Evolutionary conservation across 1,284 basidiomycete species (phyloP).

Genomic region (Austroboletus rostrupii): DNA sequence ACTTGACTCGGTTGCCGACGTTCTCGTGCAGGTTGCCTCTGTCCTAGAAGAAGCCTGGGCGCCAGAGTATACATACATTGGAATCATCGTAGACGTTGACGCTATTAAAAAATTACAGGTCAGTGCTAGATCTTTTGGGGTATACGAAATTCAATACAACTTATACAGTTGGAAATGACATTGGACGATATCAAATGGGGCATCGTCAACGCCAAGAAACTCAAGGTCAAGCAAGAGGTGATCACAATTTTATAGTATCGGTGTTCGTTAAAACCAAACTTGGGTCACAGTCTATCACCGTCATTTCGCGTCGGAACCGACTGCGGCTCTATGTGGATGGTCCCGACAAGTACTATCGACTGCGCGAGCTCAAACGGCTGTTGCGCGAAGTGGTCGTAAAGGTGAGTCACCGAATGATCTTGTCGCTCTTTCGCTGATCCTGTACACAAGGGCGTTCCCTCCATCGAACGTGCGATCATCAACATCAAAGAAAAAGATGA

Average conservation of each 20-base stretch:
- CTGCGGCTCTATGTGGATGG: slow-evolving; percentile 86
- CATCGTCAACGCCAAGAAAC: slow-evolving; percentile 82
- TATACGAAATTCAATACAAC: not conserved
- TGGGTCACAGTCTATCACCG: slow-evolving; percentile 57
- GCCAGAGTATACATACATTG: slow-evolving; percentile 87
- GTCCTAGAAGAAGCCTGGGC: slow-evolving; percentile 97
- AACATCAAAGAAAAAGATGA: slow-evolving; percentile 86
- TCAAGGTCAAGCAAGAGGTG: slow-evolving; percentile 91
- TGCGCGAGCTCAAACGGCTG: slow-evolving; percentile 81
- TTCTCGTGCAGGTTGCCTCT: slow-evolving; percentile 67
- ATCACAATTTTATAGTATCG: slow-evolving; percentile 2
- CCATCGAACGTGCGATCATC: slow-evolving; percentile 87
- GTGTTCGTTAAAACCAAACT: no score
- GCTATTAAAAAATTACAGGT: slow-evolving; percentile 91
- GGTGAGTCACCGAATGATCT: slow-evolving; percentile 36
- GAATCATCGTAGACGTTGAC: slow-evolving; percentile 88
- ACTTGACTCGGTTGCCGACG: not conserved
- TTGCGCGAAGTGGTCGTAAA: slow-evolving; percentile 87
- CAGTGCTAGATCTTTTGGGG: slow-evolving; percentile 7
- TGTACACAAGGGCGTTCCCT: slow-evolving; percentile 65
- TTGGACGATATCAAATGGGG: slow-evolving; percentile 93
- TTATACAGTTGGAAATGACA: slow-evolving; percentile 79
- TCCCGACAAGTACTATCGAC: slow-evolving; percentile 82
- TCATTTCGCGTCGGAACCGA: slow-evolving; percentile 73
- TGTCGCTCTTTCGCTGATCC: not conserved